These are phyloP conservation scores for Casuarina cunninghamiana DNA, from an alignment of 306 rosid genomes.

Conservation along the genomic window DNA sequence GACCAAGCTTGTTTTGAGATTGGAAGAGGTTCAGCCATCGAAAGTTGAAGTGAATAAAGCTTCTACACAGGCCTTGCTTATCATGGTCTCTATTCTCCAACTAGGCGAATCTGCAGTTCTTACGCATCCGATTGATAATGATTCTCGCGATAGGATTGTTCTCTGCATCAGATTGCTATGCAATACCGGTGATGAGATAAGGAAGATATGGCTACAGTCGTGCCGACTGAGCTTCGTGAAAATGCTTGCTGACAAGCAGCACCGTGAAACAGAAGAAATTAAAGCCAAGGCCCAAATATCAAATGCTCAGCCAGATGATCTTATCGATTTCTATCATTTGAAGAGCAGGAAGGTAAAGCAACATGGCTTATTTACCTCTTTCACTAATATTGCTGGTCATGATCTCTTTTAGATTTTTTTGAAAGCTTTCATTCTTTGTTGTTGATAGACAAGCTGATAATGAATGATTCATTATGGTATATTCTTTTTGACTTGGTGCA, in stretches of 20 bases:
- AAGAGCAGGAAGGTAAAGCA: conserved; percentile 90
- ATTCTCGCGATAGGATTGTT: conserved; percentile 79
- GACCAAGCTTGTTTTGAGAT: conserved; percentile 82
- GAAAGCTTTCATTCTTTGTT: not conserved
- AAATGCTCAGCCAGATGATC: conserved; percentile 97
- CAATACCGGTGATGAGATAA: conserved; percentile 70
- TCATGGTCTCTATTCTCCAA: conserved; percentile 87
- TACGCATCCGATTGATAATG: conserved; percentile 89
- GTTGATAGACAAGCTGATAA: not conserved
- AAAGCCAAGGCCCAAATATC: conserved; percentile 84
- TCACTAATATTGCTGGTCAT: not conserved
- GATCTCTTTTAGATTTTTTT: conserved; percentile 14
- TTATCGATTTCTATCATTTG: conserved; percentile 94
- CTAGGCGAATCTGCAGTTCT: conserved; percentile 83
- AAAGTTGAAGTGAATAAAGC: conserved; percentile 79
- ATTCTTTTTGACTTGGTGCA: not conserved
- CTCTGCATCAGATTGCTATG: conserved; percentile 80
- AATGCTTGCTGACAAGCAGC: conserved; percentile 96
- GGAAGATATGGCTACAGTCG: conserved; percentile 84
- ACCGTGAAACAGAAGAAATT: conserved; percentile 75
- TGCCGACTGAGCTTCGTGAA: conserved; percentile 94
- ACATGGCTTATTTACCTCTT: conserved; percentile 21
- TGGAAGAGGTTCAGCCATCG: conserved; percentile 93
- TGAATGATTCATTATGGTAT: not conserved
- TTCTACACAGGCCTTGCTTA: conserved; percentile 63